These are phyloP conservation scores for Wickerhamomyces rabaulensis DNA, from an alignment of 805 yeast genomes.

Conservation along the genomic window DNA sequence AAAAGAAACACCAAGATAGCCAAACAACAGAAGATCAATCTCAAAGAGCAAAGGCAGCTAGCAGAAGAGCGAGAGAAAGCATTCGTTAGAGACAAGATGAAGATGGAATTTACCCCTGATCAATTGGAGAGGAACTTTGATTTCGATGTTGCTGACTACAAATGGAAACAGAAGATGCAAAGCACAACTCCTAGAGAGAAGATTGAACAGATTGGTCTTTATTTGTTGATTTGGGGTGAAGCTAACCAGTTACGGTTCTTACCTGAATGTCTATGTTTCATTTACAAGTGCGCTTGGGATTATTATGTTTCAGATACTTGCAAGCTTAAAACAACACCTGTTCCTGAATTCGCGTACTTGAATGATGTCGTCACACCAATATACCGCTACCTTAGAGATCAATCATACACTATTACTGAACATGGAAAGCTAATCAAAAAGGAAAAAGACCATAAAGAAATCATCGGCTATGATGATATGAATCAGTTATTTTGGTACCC, in stretches of 20 bases:
- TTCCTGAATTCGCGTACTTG: slow-evolving; percentile 39
- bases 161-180: slow-evolving; percentile 50
- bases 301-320: slow-evolving; percentile 42
- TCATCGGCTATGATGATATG: slow-evolving; percentile 85
- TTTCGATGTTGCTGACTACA: slow-evolving; percentile 69
- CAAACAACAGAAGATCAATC: slow-evolving; percentile 31
- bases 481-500: slow-evolving; percentile 86
- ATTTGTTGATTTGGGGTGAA: slow-evolving; percentile 84
- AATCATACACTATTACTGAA: slow-evolving; percentile 43
- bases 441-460: slow-evolving; percentile 60
- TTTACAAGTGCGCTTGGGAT: slow-evolving; percentile 76
- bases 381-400: slow-evolving; percentile 53
- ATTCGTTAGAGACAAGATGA: slow-evolving; percentile 44
- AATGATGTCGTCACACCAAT: slow-evolving; percentile 71
- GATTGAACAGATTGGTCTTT: slow-evolving; percentile 61
- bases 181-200: slow-evolving; percentile 43
- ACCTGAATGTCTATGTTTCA: slow-evolving; percentile 84
- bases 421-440: slow-evolving; percentile 38
- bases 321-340: slow-evolving; percentile 24
- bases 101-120: slow-evolving; percentile 42
- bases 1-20: slow-evolving; percentile 40
- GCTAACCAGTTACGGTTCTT: slow-evolving; percentile 79
- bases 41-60: slow-evolving; percentile 30
- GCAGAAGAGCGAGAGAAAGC: slow-evolving; percentile 44
- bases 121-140: slow-evolving; percentile 35